Base-by-base conservation (phyloP, 768 basidiomycete genomes). In the Sistotremastrum niveocremeum region DNA sequence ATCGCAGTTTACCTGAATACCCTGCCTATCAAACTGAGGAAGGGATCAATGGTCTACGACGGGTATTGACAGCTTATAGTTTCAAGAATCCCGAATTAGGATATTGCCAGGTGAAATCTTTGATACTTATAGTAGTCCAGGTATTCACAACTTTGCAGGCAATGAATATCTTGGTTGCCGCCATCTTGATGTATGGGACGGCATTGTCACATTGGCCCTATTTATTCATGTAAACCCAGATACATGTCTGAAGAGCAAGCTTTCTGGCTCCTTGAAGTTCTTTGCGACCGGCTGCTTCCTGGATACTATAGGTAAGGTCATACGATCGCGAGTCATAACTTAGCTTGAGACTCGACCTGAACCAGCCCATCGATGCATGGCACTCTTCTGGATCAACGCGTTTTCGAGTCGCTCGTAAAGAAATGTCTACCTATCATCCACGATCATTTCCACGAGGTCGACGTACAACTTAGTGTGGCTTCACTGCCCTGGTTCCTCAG, bases 241-340 rank as follows among this genome's bases (percentile, higher is more conserved):
- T 99, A 97, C 61, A 90, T 95, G 89, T 94, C 90, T 2, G 95
- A 99, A 63, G 95, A 98, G 54, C 94, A 98, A 61, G 82, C 93
- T 7, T 99, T 99, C 61, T 98, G 93, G 93, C 69, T 97, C 5
- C 71, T 99, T 5, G 87, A 93, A 57, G 88, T 97, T 1, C 71
- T 99, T 5, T 98, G 95, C 54, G 89, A 93, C 56, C 79, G 94
- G 9, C 76, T 98, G 30, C 68, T 99, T 30, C 95, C 95, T 3
- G 94, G 94, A n/a, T 97, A 97, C 62, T 97, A 95, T 60, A 82
- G 84, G 91, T 91, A 42, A 50, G 77, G 62, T 38, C 28, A 40
- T 35, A 28, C 40, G 20, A 43, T 8, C 6, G 11, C 3, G 8
- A 31, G 28, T 44, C 20, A 45, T 47, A 39, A 44, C 43, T 9